Percentiles rank a stretch among this genome's conserved stretches.
Conservation (phyloP, 176 grass and related monocot species). For the Triticum turgidum region DNA sequence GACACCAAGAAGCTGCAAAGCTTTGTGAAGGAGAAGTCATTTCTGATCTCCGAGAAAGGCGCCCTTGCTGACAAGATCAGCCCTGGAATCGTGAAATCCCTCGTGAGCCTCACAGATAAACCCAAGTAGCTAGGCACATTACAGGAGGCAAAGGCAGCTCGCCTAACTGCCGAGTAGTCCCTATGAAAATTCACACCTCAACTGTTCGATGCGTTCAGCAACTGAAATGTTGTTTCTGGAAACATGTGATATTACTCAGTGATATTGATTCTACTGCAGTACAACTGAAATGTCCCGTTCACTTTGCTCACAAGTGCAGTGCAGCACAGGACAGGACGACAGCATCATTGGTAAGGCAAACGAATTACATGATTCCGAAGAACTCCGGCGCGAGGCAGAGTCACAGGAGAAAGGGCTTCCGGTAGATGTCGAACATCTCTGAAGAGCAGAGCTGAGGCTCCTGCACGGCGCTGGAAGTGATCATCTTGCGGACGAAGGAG, state of each 20-base stretch:
- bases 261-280: neutral
- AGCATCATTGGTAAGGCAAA: neutral
- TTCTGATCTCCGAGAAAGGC: conserved; percentile 80
- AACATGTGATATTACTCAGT: neutral
- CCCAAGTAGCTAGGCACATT: conserved; percentile 45
- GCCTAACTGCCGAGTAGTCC: too few species aligned
- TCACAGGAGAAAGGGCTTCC: conserved; percentile 81
- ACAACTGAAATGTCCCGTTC: neutral
- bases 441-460: conserved; percentile 91
- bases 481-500: conserved; percentile 63
- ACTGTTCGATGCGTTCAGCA: neutral
- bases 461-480: conserved; percentile 58
- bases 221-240: neutral
- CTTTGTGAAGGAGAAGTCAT: conserved; percentile 81
- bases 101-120: conserved; percentile 65
- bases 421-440: conserved; percentile 79
- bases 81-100: conserved; percentile 61
- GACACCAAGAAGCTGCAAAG: conserved; percentile 91
- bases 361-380: neutral
- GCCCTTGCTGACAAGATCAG: conserved; percentile 67
- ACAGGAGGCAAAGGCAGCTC: neutral
- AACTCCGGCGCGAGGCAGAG: neutral
- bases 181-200: neutral
- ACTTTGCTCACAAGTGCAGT: neutral
- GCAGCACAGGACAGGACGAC: neutral